Base-by-base conservation (phyloP, 257 asterid genomes). In the Catharanthus roseus region DNA sequence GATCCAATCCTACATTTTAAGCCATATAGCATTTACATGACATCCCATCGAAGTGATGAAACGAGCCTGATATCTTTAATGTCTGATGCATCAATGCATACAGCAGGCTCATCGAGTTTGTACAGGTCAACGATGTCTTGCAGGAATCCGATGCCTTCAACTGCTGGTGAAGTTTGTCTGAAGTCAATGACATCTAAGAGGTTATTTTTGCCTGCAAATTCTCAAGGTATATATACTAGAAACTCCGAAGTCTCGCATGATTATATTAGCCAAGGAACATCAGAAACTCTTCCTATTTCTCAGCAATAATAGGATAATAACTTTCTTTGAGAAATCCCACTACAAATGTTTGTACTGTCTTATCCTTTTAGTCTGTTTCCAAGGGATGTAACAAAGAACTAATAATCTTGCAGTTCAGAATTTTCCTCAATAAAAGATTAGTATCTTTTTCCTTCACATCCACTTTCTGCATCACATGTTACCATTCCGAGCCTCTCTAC, bases 171-270 rank as follows among this genome's bases (percentile, higher is more conserved):
- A 33, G 34, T 72, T 66, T 39, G 38, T 72, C 53, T 64, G 13
- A 47, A 58, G 3, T 26, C 76, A 36, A 70, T 70, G 9, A 54
- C 65, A 49, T 63, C 82, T 3, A 70, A 79, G 64, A 71, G 78
- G 72, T 49, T 70, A 38, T 76, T 65, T 61, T 12, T 69, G 73
- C 79, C 79, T 56, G 72, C 76, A 38, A 71, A 75, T 69, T 82
- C 82, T 29, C 84, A 75, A 50, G 76, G 74, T 13, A 64, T 72
- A 42, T 68, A 69, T 53, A 38, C 28, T 29, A 78, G 44, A 49
- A 54, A n/a, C 34, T 24, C 79, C 21, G 41, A 49, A 18, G 31
- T 63, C 42, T 39, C 74, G 23, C 58, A 53, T 60, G 77, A 73
- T 65, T 67, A 65, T 75, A 54, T 28, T 56, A 72, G 65, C 33